Conservation (phyloP, 257 asterid genomes). For the Lantana camara region DNA sequence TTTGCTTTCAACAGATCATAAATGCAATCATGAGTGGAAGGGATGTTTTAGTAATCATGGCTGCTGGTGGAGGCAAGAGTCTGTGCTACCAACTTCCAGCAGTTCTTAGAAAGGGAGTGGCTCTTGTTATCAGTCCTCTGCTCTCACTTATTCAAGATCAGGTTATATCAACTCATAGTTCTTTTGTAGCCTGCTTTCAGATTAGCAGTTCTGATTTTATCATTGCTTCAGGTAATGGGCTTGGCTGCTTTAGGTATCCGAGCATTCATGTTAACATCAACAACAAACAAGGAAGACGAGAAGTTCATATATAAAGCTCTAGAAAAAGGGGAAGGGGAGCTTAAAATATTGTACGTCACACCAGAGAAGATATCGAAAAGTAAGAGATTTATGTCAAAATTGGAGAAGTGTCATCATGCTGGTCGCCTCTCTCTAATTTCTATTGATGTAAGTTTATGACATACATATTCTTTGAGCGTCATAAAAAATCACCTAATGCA, state of each 20-base stretch:
- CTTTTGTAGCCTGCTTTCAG: slow-evolving; percentile 6
- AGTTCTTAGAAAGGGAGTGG: slow-evolving; percentile 75
- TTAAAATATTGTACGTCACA: slow-evolving; percentile 84
- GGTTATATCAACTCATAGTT: slow-evolving; percentile 36
- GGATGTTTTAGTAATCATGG: slow-evolving; percentile 95
- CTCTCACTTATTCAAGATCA: slow-evolving; percentile 98
- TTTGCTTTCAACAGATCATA: slow-evolving; percentile 57
- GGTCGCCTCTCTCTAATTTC: slow-evolving; percentile 94
- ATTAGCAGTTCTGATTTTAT: slow-evolving; percentile 26
- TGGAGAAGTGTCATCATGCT: slow-evolving; percentile 93
- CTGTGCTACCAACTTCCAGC: slow-evolving; percentile 99
- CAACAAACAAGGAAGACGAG: slow-evolving; percentile 80
- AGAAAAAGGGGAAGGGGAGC: slow-evolving; percentile 89
- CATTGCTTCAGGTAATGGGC: slow-evolving; percentile 80
- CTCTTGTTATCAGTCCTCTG: slow-evolving; percentile 93
- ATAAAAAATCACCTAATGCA: background rate
- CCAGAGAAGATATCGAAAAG: slow-evolving; percentile 98
- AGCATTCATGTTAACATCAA: slow-evolving; percentile 85
- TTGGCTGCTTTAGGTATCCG: slow-evolving; percentile 87
- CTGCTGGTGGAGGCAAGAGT: slow-evolving; percentile 99
- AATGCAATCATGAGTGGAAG: slow-evolving; percentile 84
- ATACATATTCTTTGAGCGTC: slow-evolving; percentile 16
- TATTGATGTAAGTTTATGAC: slow-evolving; percentile 70
- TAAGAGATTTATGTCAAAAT: slow-evolving; percentile 95
- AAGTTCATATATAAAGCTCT: slow-evolving; percentile 89